Evolutionary conservation across 2,329 filamentous ascomycete species (phyloP), one percentile per base, ranked within the genome.

Genomic region (Colletotrichum tropicale): DNA sequence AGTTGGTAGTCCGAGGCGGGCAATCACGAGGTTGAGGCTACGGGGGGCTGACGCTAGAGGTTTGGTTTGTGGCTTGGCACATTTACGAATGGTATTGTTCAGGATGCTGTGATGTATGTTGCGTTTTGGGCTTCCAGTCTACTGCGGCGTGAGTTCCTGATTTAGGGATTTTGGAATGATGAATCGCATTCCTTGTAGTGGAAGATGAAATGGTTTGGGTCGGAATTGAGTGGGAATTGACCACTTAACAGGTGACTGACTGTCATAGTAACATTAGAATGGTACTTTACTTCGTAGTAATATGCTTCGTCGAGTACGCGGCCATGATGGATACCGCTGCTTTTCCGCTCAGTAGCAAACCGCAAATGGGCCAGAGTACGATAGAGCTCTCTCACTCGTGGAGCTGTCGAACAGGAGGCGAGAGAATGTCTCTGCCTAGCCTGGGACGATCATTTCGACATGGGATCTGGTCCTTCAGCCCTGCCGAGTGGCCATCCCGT

Each of bases 401-500:
- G 18, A 68, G 24, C 38, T 12, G 55, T 65, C 43, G 48, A 71
- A 66, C 43, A 60, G 60, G 24, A 52, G 32, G 24, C 9, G 8
- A 62, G 55, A 75, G 61, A 75, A 75, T 71, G 13, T 75, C 55
- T 66, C 72, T 75, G 72, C 72, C 68, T 75, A n/a, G 60, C 18
- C 28, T 24, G 18, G 16, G 48, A 16, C 28, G 21, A 38, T 55
- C 21, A 5, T 15, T 10, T 13, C n/a, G 26, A 28, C 8, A 58
- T 8, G 52, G 66, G 66, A 30, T 60, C 15, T 16, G 5, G 30
- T 26, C n/a, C 48, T 67, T 43, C 32, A 60, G 66, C 66, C 66
- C 52, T 43, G 66, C n/a, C 1, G 32, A 43, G 36, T 24, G 38
- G 18, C 5, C 38, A n/a, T n/a, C 24, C 13, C 1, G 16, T 43